Evolutionary conservation across 2,329 filamentous ascomycete species (phyloP), one percentile per base, ranked within the genome.

Genomic region (Fusarium protoensiforme): DNA sequence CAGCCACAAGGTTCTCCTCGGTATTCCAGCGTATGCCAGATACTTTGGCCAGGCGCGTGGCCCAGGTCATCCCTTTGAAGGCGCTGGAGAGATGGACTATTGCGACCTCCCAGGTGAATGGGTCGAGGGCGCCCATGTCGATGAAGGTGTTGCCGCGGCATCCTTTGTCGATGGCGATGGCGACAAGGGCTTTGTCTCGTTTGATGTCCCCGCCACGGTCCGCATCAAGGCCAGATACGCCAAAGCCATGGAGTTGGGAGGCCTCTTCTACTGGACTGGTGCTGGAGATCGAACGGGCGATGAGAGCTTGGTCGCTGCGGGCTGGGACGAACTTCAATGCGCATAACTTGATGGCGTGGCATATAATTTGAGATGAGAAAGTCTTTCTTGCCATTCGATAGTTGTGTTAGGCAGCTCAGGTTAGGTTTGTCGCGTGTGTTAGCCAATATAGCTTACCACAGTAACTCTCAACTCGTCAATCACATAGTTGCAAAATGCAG

Each of bases 191-290:
- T 92, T 92, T 69, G 85, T 92, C 7, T 91, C 88, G 11, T 92
- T 92, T 72, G 91, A 93, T 74, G 90, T 88, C 35, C 87, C 90
- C 7, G 81, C 83, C 27, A 92, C 90, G 1, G 90, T 93, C 18
- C 79, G 83, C 62, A 84, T 87, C 75, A 93, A 93, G 81, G 91
- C 90, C 0, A 83, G 84, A 38, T 92, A 89, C 75, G 90, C 87
- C 54, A 87, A 85, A 54, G 81, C 84, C 38, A 84, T 85, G 67
- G 84, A 85, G 1, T 82, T 93, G 2, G 91, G 87, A 0, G 91
- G 91, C 0, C 73, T 93, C 33, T 93, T 93, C 79, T 93, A 92
- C 81, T 93, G 91, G 91, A 91, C 91, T 41, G 90, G 91, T 2
- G 87, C 87, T 3, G 89, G 87, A 0, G 91, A 93, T 81, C 84